These are phyloP conservation scores for Solioccasus polychromus DNA, from an alignment of 768 basidiomycete genomes.

Conservation along the genomic window DNA sequence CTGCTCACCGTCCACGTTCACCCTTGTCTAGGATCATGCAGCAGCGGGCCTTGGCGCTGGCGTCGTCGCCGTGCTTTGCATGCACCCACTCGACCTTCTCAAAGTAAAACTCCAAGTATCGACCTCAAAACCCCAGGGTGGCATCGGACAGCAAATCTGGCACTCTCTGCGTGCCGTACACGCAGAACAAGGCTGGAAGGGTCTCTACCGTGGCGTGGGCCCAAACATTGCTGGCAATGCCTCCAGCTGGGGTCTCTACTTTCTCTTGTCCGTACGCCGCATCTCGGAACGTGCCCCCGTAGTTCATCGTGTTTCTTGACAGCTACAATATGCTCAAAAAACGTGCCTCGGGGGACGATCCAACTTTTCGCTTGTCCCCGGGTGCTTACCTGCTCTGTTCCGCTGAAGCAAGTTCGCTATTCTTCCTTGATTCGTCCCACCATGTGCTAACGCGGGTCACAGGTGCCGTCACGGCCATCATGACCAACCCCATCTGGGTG, in stretches of 20 bases:
- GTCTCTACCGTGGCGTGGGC: constrained; percentile 85
- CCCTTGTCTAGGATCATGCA: constrained; percentile 80
- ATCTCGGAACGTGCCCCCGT: background rate
- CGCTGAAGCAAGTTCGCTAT: constrained; percentile 90
- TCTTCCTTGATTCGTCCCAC: constrained; percentile 7
- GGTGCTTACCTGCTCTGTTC: constrained; percentile 83
- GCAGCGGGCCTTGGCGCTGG: constrained; percentile 92
- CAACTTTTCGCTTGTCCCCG: constrained; percentile 65
- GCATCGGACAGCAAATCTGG: constrained; percentile 75
- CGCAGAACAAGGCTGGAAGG: constrained; percentile 70
- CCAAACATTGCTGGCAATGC: constrained; percentile 95
- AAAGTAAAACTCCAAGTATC: constrained; percentile 93
- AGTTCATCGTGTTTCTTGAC: constrained; percentile 2
- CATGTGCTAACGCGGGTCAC: constrained; percentile 12
- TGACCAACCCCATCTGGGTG: constrained; percentile 98
- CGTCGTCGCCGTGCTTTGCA: constrained; percentile 85
- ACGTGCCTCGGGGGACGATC: constrained; percentile 65
- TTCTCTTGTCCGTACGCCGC: constrained; percentile 72
- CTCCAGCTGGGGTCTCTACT: constrained; percentile 96
- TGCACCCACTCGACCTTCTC: constrained; percentile 96
- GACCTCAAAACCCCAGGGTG: constrained; percentile 58
- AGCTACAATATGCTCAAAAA: constrained; percentile 96
- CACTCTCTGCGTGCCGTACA: constrained; percentile 70
- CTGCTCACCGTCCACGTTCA: background rate
- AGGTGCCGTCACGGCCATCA: constrained; percentile 92